phyloP scores from a whole-genome alignment of 2,329 filamentous ascomycete genomes.

The Beauveria pseudobassiana region DNA sequence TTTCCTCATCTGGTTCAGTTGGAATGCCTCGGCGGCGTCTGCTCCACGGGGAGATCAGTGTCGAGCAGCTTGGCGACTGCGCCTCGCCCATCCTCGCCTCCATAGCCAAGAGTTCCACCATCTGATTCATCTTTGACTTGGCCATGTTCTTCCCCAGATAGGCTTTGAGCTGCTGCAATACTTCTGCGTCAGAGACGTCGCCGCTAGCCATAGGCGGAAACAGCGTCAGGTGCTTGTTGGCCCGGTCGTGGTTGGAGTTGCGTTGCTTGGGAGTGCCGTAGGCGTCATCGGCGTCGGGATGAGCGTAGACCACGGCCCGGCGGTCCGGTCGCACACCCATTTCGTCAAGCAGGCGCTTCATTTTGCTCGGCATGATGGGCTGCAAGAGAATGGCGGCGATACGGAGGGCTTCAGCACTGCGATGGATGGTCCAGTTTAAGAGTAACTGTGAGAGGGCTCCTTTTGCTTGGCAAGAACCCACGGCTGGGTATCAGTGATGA shows the following conservation, averaged over 20 bases:
- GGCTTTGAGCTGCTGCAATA: conserved; percentile 14
- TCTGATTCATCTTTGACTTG: conserved; percentile 22
- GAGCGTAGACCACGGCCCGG: conserved; percentile 56
- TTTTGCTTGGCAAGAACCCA: conserved; percentile 52
- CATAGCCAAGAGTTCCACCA: conserved; percentile 21
- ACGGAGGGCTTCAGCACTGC: conserved; percentile 67
- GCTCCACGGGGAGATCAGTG: background rate
- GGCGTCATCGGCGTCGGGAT: conserved; percentile 53
- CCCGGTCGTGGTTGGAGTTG: conserved; percentile 22
- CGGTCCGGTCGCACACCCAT: conserved; percentile 60
- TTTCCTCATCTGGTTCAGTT: background rate
- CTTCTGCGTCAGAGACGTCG: conserved; percentile 19
- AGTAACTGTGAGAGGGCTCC: conserved; percentile 28
- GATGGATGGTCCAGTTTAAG: conserved; percentile 58
- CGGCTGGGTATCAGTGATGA: conserved; percentile 54
- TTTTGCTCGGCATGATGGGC: conserved; percentile 81
- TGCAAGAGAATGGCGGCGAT: conserved; percentile 79
- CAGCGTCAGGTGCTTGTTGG: conserved; percentile 33
- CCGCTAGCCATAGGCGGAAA: conserved; percentile 40
- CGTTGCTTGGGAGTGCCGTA: conserved; percentile 50
- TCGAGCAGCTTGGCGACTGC: conserved; percentile 11
- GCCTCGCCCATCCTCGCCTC: conserved; percentile 22
- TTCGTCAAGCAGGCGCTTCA: conserved; percentile 63
- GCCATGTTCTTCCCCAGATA: conserved; percentile 18
- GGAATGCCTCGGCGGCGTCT: background rate